Conservation (phyloP, 257 asterid species). For the Nicotiana paniculata region DNA sequence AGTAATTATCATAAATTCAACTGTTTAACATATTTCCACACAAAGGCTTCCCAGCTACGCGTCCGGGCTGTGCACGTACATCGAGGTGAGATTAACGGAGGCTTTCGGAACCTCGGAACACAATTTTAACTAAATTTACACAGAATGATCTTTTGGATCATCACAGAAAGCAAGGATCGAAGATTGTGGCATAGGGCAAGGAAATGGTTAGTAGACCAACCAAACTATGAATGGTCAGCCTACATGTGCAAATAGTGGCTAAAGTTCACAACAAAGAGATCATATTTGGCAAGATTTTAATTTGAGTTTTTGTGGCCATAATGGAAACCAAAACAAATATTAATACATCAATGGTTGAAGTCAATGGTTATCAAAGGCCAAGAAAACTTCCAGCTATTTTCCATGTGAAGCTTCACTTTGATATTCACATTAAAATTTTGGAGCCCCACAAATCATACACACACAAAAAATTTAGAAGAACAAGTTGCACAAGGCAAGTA, state of each 20-base stretch:
- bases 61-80: too few species aligned
- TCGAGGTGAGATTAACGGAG: too few species aligned
- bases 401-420: neutral
- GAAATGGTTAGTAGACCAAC: neutral
- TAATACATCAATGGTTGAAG: neutral
- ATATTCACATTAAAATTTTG: neutral
- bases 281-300: neutral
- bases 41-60: too few species aligned
- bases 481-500: slow-evolving; percentile 20
- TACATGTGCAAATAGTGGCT: neutral
- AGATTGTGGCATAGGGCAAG: neutral
- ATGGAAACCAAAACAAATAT: neutral
- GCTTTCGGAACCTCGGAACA: too few species aligned
- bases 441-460: neutral
- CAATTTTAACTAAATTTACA: too few species aligned
- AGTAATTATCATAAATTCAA: too few species aligned
- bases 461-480: neutral
- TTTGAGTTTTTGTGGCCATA: neutral
- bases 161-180: too few species aligned
- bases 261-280: neutral
- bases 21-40: too few species aligned
- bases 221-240: neutral
- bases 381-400: neutral
- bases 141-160: too few species aligned
- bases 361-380: neutral